Evolutionary conservation across 495 filamentous ascomycete species (phyloP), one percentile per base, ranked within the genome.

Genomic region (Penicillium salamii): DNA sequence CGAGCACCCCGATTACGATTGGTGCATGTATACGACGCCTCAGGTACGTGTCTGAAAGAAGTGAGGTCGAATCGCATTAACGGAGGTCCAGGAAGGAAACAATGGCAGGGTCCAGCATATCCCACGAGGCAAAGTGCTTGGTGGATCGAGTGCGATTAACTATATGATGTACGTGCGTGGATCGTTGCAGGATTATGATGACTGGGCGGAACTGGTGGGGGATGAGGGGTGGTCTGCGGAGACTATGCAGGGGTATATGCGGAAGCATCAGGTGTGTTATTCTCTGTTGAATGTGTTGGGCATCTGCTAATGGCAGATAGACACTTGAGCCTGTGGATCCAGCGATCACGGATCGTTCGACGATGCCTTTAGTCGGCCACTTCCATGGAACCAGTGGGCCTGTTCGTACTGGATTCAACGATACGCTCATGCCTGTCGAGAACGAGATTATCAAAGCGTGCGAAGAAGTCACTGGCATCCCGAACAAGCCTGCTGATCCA

Each of bases 131-230:
- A 81, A 80, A 52, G 64, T 74, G 33, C 62, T 85, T 0, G 83
- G 83, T 5, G 83, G 83, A 7, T 79, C 75, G 6, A 82, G 78
- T 21, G 77, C 65, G 1, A 71, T 85, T 49, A 87, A 85, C 37
- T 58, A 58, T 29, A 52, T 64, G 57, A 60, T 63, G 50, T 65
- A 63, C 36, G 59, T 60, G 7, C 62, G 69, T 3, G 62, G 65
- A 11, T 67, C 65, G 20, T 38, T 21, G 12, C 59, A 63, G 15
- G 68, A 77, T 15, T 77, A 76, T 42, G 54, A 78, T 39, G 61
- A 68, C 32, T 82, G 80, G 77, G 78, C 77, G 13, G 65, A 58
- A 23, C 54, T 43, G 54, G 64, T 20, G 11, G 54, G 47, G 14
- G 54, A 53, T 71, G 75, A 66, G 57, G 59, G 14, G 2, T 81